Conservation (phyloP, 176 grass and related monocot species). For the Canna indica region DNA sequence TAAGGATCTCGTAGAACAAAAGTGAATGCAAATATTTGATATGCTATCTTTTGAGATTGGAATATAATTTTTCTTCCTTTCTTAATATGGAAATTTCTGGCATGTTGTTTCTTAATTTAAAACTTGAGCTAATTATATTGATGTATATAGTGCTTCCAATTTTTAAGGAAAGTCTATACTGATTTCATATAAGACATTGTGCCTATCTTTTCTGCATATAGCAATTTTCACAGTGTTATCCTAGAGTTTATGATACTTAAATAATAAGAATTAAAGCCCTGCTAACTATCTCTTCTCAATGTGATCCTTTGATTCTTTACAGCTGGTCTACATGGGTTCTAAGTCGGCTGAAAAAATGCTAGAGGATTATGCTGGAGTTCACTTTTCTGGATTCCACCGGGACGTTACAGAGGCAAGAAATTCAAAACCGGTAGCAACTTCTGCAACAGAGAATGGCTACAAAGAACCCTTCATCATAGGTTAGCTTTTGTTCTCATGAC, state of each 20-base stretch:
- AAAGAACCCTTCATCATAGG: slow-evolving; percentile 88
- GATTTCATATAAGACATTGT: too few relatives aligned
- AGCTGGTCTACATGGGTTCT: slow-evolving; percentile 46
- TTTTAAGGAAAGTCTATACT: too few relatives aligned
- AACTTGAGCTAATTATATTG: too few relatives aligned
- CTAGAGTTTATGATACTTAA: too few relatives aligned
- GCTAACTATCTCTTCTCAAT: not conserved
- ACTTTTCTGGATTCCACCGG: slow-evolving; percentile 39
- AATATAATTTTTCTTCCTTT: not conserved
- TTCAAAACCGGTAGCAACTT: slow-evolving; percentile 37
- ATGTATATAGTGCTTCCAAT: too few relatives aligned
- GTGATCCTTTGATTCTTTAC: not conserved
- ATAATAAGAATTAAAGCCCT: not conserved
- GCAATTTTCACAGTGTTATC: too few relatives aligned
- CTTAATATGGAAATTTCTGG: not conserved
- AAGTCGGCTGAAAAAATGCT: slow-evolving; percentile 51
- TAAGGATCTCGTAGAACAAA: too few relatives aligned
- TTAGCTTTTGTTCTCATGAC: slow-evolving; percentile 13
- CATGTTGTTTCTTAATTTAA: not conserved
- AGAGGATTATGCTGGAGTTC: slow-evolving; percentile 34
- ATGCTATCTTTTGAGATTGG: too few relatives aligned
- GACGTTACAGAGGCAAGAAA: slow-evolving; percentile 26
- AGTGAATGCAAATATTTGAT: too few relatives aligned
- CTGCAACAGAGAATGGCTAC: slow-evolving; percentile 52
- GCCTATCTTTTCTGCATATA: too few relatives aligned